Conservation (phyloP, 2,329 filamentous ascomycete species). For the Rachicladosporium sp. region DNA sequence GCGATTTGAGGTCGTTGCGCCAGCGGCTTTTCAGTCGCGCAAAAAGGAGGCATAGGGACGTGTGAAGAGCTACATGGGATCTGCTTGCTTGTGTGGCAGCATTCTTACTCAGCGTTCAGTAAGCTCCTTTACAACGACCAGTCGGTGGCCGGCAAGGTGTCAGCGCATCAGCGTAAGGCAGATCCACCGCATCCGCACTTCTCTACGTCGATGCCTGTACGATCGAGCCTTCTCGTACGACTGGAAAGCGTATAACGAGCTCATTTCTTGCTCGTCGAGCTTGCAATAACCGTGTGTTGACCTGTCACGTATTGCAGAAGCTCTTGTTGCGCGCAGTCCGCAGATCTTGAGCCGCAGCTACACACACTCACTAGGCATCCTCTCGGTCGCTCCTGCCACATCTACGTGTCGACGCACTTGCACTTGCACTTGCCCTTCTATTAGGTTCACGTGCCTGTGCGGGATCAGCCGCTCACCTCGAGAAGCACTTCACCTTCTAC, state of each 20-base stretch:
- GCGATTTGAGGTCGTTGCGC: no score
- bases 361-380: neutral
- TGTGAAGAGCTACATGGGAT: neutral
- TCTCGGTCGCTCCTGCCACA: neutral
- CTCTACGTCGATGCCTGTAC: neutral
- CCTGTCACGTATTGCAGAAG: neutral
- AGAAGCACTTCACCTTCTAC: neutral
- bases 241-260: no score
- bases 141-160: neutral
- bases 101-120: neutral
- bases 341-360: neutral
- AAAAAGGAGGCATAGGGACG: constrained; percentile 3
- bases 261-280: no score
- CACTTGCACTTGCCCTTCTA: no score
- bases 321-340: neutral
- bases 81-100: neutral
- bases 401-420: neutral
- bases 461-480: neutral
- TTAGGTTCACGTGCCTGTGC: no score
- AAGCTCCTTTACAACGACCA: neutral
- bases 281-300: neutral
- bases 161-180: neutral
- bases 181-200: neutral
- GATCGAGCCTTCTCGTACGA: neutral
- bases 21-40: neutral